These are phyloP conservation scores for Xerocomellus dryophilus DNA, from an alignment of 768 basidiomycete genomes.

Conservation along the genomic window DNA sequence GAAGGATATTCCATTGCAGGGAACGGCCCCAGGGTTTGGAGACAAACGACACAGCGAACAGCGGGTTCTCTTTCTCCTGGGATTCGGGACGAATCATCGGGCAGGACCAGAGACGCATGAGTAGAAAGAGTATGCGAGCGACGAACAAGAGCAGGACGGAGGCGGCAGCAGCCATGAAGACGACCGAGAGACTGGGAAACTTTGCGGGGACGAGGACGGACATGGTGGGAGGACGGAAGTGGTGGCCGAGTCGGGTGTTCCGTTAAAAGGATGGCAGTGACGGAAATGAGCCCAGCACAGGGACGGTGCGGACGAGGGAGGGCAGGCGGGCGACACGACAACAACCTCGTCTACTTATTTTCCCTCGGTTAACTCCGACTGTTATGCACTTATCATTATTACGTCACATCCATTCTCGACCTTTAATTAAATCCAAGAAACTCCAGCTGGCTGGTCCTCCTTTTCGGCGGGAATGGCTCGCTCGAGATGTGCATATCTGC, in stretches of 20 bases:
- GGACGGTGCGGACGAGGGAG: slow-evolving; percentile 8
- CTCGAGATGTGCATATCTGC: not conserved
- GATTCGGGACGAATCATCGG: slow-evolving; percentile 12
- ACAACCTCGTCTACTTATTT: slow-evolving; percentile 23
- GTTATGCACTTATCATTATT: slow-evolving; percentile 14
- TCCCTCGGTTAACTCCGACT: slow-evolving; percentile 23
- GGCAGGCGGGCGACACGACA: slow-evolving; percentile 11
- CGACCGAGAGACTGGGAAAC: slow-evolving; percentile 27
- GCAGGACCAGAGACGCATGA: slow-evolving; percentile 30
- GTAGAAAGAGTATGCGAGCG: slow-evolving; percentile 28
- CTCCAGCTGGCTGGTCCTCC: too few relatives aligned
- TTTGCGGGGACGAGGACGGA: slow-evolving; percentile 33
- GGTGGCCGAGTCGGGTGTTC: not conserved
- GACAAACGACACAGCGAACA: not conserved
- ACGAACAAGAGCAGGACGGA: slow-evolving; percentile 30
- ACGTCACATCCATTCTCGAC: not conserved
- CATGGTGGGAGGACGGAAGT: slow-evolving; percentile 15
- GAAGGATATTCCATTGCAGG: slow-evolving; percentile 28
- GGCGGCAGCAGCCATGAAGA: slow-evolving; percentile 32
- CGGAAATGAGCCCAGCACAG: slow-evolving; percentile 27
- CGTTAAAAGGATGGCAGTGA: slow-evolving; percentile 21
- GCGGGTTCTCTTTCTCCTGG: slow-evolving; percentile 14
- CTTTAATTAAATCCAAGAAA: too few relatives aligned
- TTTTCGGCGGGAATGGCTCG: not conserved
- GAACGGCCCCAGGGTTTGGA: slow-evolving; percentile 17